Base-by-base conservation (phyloP, 2,329 filamentous ascomycete genomes). In the Sclerotinia glacialis region DNA sequence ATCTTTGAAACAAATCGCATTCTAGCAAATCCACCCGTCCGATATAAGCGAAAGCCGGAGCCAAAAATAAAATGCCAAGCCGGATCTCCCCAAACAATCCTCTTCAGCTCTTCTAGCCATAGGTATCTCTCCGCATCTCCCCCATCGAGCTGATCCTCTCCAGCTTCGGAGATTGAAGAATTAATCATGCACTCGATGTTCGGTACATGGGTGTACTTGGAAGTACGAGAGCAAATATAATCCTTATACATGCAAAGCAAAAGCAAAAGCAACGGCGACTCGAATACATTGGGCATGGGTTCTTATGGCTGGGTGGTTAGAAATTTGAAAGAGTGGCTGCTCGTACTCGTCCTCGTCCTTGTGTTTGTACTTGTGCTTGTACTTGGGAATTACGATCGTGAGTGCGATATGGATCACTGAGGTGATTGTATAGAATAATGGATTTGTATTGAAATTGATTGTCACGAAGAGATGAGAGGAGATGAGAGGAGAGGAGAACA, bases 21-120 rank as follows among this genome's bases (percentile, higher is more conserved):
- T 6, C 42, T 21, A 31, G 5, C 5, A 6, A 31, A 31, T 23
- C 14, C 9, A 23, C 23, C 47, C 23, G 14, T 23, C 7, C 14
- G 5, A 50, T 5, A 16, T 50, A 50, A 50, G 47, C 47, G 47
- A 50, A 50, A 50, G 4, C 23, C 12, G 4, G 2, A 50, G 6
- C 9, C 23, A 28, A 12, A 8, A n/a, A 31, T 5, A 31, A 5
- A 23, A 42, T 34, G 26, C 42, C 42, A 60, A 60, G 42, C n/a
- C 56, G 56, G 56, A 60, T 60, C 56, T 60, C 56, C 56, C 56
- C 56, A 60, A 34, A 44, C 47, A 47, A 60, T 11, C 28, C 23
- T 60, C 42, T 18, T 37, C 23, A 47, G 42, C 42, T 60, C 28
- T 31, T 47, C 42, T 47, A 23, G 28, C 44, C 28, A n/a, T n/a